Evolutionary conservation across 1,139 yeast species (phyloP), one percentile per base, ranked within the genome.

Genomic region (Spathaspora jeffriesii): DNA sequence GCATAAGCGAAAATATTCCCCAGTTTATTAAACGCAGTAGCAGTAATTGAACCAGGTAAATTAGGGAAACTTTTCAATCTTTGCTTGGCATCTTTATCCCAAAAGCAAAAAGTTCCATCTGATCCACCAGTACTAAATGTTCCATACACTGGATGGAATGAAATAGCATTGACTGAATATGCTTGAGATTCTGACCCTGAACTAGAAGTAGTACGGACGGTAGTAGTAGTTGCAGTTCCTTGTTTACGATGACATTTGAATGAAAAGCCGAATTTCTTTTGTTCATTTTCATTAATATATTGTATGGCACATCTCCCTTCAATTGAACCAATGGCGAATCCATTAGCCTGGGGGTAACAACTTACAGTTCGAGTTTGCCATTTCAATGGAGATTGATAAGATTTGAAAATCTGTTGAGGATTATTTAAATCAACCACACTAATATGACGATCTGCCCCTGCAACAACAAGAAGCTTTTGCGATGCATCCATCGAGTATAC

Each of bases 241-340:
- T 65, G 74, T 53, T 80, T 84, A 53, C 99, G 83, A 64, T 93
- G 99, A 67, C 99, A 95, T 64, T 91, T 88, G 78, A 93, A 95
- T 5, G 97, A 85, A 64, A 93, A 95, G 3, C 93, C 95, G 43
- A 68, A 67, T 58, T 81, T 79, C 48, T 78, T 76, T 60, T 89
- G 96, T 59, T 86, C 89, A 44, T 77, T 77, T 38, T 90, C 97
- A 57, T 89, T 96, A 47, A 93, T 82, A 65, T 92, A 93, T 61
- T 91, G 96, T 58, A 95, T 85, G n/a, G 96, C 96, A 68, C 98
- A 91, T 56, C 99, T 78, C 22, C 99, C 99, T 69, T 93, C 99
- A 45, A 93, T 83, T 3, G 96, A 87, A 5, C 97, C 98, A 44
- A 93, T 71, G 1, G 97, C 97, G 65, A 81, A 95, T 7, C 98